Conservation (phyloP, 2,329 filamentous ascomycete genomes). For the Pleoardoris graminearum region DNA sequence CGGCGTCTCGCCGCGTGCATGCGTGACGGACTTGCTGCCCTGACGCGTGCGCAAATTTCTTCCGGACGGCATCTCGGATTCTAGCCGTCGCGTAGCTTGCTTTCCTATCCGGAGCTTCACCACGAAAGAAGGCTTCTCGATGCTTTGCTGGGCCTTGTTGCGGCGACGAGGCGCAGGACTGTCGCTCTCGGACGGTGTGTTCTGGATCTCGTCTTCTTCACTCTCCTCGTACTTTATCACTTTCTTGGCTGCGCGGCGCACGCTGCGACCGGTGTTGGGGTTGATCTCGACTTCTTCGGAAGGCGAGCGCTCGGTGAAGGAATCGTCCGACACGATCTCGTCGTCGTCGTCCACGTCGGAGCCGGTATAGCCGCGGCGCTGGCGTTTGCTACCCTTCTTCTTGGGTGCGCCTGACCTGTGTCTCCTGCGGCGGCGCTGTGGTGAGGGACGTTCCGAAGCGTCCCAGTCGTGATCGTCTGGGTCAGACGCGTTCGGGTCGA, state of each 20-base stretch:
- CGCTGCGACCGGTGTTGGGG: conserved; percentile 58
- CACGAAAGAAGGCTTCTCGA: conserved; percentile 43
- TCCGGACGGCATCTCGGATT: conserved; percentile 21
- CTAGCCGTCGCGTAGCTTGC: not conserved
- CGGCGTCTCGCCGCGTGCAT: conserved; percentile 44
- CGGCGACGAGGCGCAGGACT: conserved; percentile 18
- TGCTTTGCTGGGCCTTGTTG: conserved; percentile 28
- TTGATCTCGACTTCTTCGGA: conserved; percentile 58
- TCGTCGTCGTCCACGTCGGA: conserved; percentile 50
- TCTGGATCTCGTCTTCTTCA: conserved; percentile 51
- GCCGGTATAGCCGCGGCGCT: conserved; percentile 38
- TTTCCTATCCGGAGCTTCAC: conserved; percentile 46
- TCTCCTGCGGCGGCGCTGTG: conserved; percentile 36
- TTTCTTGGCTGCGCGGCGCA: conserved; percentile 60
- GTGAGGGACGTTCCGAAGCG: conserved; percentile 32
- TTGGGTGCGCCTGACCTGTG: conserved; percentile 29
- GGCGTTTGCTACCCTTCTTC: conserved; percentile 39
- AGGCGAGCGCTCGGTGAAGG: conserved; percentile 44
- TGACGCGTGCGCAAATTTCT: conserved; percentile 44
- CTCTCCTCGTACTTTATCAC: conserved; percentile 61
- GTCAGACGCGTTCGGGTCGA: conserved; percentile 46
- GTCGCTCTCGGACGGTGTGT: conserved; percentile 40
- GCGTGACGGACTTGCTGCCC: conserved; percentile 42
- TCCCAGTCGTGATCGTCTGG: conserved; percentile 46
- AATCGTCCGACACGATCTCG: conserved; percentile 53